These are phyloP conservation scores for Aspergillus affinis DNA, from an alignment of 495 filamentous ascomycete genomes.

Conservation along the genomic window DNA sequence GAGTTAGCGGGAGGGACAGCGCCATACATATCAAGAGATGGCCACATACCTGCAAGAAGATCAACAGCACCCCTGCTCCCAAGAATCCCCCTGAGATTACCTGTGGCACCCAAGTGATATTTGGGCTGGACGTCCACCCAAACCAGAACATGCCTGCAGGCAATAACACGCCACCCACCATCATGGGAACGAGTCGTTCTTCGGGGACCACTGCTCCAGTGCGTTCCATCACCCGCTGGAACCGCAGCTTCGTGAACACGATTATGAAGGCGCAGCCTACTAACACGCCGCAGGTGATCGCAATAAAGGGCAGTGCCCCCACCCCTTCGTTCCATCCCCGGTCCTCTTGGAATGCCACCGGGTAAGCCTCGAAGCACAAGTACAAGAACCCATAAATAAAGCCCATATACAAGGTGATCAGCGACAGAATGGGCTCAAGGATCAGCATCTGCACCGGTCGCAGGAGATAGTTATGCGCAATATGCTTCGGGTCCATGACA, in stretches of 20 bases:
- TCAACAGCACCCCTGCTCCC: constrained; percentile 43
- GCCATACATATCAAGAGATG: background rate
- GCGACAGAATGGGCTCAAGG: constrained; percentile 38
- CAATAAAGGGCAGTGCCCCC: constrained; percentile 53
- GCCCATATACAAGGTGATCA: constrained; percentile 38
- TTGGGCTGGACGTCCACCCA: constrained; percentile 47
- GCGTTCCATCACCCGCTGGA: constrained; percentile 17
- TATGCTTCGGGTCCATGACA: constrained; percentile 26
- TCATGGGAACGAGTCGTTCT: constrained; percentile 50
- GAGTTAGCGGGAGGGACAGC: background rate
- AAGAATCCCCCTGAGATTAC: constrained; percentile 37
- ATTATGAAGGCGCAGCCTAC: constrained; percentile 49
- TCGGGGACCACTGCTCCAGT: constrained; percentile 42
- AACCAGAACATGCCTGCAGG: constrained; percentile 58
- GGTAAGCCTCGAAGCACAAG: constrained; percentile 53
- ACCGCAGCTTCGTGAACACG: constrained; percentile 41
- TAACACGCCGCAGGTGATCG: constrained; percentile 49
- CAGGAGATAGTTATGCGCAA: constrained; percentile 36
- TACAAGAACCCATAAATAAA: constrained; percentile 41
- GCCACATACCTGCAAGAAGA: constrained; percentile 34
- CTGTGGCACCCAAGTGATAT: constrained; percentile 35
- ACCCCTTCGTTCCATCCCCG: constrained; percentile 47
- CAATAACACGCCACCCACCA: constrained; percentile 47
- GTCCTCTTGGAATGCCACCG: constrained; percentile 47
- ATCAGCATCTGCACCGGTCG: constrained; percentile 34